These are phyloP conservation scores for Diaporthe longicolla DNA, from an alignment of 2,329 filamentous ascomycete genomes.

Conservation along the genomic window DNA sequence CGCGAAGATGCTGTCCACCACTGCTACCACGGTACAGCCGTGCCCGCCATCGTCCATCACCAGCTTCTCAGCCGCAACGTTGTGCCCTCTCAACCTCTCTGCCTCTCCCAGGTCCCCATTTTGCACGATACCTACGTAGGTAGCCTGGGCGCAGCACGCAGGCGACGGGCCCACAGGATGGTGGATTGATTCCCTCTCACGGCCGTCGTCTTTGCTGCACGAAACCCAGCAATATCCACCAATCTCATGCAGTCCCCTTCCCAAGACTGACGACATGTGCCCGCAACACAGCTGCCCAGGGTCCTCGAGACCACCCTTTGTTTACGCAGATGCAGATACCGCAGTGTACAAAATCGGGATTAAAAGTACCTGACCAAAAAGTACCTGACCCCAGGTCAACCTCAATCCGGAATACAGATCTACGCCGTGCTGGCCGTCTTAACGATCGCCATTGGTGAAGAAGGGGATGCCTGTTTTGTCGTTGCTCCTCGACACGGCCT, in stretches of 20 bases:
- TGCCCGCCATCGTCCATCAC: background rate
- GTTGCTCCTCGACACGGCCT: background rate
- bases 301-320: background rate
- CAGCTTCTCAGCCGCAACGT: background rate
- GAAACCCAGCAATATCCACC: slow-evolving; percentile 12
- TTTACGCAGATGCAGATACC: background rate
- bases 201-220: background rate
- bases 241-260: background rate
- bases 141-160: background rate
- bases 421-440: background rate
- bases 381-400: background rate
- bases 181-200: background rate
- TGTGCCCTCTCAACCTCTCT: background rate
- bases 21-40: background rate
- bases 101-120: background rate
- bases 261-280: slow-evolving; percentile 15
- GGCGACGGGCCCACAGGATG: background rate
- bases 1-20: background rate
- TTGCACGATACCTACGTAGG: too few relatives aligned
- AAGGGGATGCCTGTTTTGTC: background rate
- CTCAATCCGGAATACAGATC: background rate
- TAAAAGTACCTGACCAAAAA: too few relatives aligned
- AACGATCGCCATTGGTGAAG: background rate
- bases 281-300: too few relatives aligned
- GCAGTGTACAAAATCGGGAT: background rate